Evolutionary conservation across 805 yeast genomes (phyloP).

Genomic region (Candida tallmaniae): DNA sequence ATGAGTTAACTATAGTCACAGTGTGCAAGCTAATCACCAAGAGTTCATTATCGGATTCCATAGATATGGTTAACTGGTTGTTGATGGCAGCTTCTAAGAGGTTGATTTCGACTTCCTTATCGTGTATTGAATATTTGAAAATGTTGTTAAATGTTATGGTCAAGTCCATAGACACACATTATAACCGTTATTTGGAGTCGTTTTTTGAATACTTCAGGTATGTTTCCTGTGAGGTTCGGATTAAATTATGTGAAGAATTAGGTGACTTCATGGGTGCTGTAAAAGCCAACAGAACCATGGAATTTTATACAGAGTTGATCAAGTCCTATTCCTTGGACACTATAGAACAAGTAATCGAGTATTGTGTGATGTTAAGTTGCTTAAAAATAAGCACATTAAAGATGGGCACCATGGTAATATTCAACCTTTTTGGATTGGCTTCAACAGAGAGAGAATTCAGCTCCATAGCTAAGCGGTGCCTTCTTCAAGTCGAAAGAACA

Average conservation of each 20-base stretch:
- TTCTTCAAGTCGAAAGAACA: neutral
- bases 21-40: slow-evolving; percentile 3
- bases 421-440: slow-evolving; percentile 10
- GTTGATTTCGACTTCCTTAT: slow-evolving; percentile 5
- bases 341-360: slow-evolving; percentile 5
- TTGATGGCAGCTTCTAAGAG: slow-evolving; percentile 6
- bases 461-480: neutral
- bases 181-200: neutral
- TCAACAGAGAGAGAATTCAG: slow-evolving; percentile 1
- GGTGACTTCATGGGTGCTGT: slow-evolving; percentile 1
- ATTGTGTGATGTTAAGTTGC: slow-evolving; percentile 9
- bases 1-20: slow-evolving; percentile 5
- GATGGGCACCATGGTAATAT: slow-evolving; percentile 5
- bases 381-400: slow-evolving; percentile 3
- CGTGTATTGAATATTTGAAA: slow-evolving; percentile 1
- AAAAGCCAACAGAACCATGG: slow-evolving; percentile 2
- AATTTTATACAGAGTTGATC: slow-evolving; percentile 6
- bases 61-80: slow-evolving; percentile 11
- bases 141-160: slow-evolving; percentile 6
- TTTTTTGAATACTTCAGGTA: slow-evolving; percentile 6
- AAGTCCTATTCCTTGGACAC: slow-evolving; percentile 1
- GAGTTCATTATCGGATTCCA: neutral
- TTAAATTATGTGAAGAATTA: slow-evolving; percentile 4
- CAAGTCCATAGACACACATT: neutral
- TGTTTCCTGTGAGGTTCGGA: slow-evolving; percentile 4